These are phyloP conservation scores for Trametes meyenii DNA, from an alignment of 768 basidiomycete species.

Conservation along the genomic window DNA sequence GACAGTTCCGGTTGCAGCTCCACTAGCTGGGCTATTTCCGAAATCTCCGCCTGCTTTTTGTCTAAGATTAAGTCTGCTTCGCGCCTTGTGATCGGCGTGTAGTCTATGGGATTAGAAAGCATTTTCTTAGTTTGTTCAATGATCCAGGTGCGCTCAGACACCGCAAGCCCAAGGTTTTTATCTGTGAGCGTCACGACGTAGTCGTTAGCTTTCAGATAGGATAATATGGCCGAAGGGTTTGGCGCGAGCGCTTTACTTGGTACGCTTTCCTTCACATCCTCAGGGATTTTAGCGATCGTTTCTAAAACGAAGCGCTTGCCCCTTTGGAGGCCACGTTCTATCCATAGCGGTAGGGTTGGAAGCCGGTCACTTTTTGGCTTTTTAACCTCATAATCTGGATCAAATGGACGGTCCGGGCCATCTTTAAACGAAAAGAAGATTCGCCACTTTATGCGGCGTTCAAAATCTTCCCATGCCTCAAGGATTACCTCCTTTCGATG, in stretches of 20 bases:
- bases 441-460: not conserved
- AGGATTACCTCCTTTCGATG: not conserved
- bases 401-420: not conserved
- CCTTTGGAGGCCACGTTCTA: not conserved
- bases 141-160: slow-evolving; percentile 8
- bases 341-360: not conserved
- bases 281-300: too few species aligned
- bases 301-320: slow-evolving; percentile 1
- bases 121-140: slow-evolving; percentile 1
- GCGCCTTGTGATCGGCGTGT: not conserved
- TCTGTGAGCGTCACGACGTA: not conserved
- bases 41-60: not conserved
- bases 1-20: too few species aligned
- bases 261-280: too few species aligned
- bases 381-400: slow-evolving; percentile 9
- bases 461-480: slow-evolving; percentile 4
- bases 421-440: not conserved
- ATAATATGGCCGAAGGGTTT: not conserved
- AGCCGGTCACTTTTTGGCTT: not conserved
- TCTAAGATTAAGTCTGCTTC: not conserved
- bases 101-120: not conserved
- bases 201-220: not conserved
- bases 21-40: too few species aligned
- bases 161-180: slow-evolving; percentile 1
- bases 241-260: too few species aligned